A percentile compares a stretch with the other conserved stretches of the same genome.
These are phyloP conservation scores for Ustilago shanxiensis DNA, from an alignment of 1,284 basidiomycete species.

Conservation along the genomic window DNA sequence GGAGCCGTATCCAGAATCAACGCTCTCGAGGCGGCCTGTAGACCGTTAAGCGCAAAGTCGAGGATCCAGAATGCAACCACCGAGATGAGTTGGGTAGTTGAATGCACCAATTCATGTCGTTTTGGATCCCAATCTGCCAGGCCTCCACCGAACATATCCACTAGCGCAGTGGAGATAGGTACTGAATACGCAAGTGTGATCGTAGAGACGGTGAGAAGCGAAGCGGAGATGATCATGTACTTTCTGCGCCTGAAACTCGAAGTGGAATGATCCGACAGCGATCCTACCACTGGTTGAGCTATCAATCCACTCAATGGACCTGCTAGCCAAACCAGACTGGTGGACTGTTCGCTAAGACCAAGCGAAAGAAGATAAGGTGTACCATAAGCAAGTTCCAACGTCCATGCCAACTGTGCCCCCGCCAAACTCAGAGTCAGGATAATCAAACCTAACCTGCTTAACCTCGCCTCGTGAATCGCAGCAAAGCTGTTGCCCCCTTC, in stretches of 20 bases:
- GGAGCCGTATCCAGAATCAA: constrained; percentile 90
- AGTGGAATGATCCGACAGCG: constrained; percentile 89
- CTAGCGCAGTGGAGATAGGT: constrained; percentile 79
- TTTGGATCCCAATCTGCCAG: constrained; percentile 90
- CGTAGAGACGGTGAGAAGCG: constrained; percentile 79
- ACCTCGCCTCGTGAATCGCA: constrained; percentile 23
- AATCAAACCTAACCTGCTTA: constrained; percentile 71
- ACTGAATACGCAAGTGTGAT: constrained; percentile 89
- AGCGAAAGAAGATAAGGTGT: constrained; percentile 91
- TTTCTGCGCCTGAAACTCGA: constrained; percentile 85
- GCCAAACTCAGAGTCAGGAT: constrained; percentile 74
- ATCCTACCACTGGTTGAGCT: constrained; percentile 93
- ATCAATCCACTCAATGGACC: constrained; percentile 91
- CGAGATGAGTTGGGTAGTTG: constrained; percentile 74
- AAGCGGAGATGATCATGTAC: constrained; percentile 87
- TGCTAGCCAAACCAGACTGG: constrained; percentile 95
- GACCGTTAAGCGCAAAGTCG: constrained; percentile 90
- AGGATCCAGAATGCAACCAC: constrained; percentile 92
- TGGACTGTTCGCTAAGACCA: constrained; percentile 89
- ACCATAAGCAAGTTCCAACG: constrained; percentile 83
- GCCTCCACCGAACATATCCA: constrained; percentile 82
- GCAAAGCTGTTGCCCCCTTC: not conserved
- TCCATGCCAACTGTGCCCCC: constrained; percentile 93
- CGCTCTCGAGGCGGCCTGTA: constrained; percentile 92
- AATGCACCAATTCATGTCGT: constrained; percentile 67